Conservation (phyloP, 441 rosid species). For the Jatropha podagrica region DNA sequence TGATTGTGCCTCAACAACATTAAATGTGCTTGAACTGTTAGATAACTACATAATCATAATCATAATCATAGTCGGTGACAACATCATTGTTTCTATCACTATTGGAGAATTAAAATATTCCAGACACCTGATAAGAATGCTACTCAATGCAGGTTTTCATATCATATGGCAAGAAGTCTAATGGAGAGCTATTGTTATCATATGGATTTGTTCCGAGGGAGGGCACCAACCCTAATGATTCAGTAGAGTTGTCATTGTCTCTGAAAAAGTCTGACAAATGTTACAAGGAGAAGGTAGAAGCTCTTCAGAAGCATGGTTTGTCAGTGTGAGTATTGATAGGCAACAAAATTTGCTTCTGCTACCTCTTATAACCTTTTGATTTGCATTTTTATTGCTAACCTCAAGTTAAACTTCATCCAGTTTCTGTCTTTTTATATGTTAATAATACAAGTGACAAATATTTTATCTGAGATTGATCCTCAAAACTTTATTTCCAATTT, state of each 20-base stretch:
- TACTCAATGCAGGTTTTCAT: constrained; percentile 81
- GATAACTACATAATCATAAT: too few species aligned
- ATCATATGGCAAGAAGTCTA: constrained; percentile 94
- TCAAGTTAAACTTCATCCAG: neutral
- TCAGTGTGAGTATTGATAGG: constrained; percentile 53
- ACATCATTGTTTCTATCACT: neutral
- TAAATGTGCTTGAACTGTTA: neutral
- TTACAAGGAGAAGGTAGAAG: constrained; percentile 77
- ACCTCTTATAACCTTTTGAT: neutral
- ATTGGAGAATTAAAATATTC: neutral
- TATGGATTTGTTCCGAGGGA: constrained; percentile 97
- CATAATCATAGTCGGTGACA: neutral
- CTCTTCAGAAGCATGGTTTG: constrained; percentile 72
- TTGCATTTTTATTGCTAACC: neutral
- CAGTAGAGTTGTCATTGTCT: constrained; percentile 74
- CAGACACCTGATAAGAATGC: neutral
- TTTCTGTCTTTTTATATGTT: neutral
- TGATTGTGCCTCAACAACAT: too few species aligned
- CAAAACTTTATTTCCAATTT: neutral
- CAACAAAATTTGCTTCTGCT: neutral
- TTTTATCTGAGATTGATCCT: neutral
- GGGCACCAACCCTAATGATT: constrained; percentile 91
- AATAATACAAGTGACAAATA: neutral
- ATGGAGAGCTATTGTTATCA: constrained; percentile 87
- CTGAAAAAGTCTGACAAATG: constrained; percentile 73